Evolutionary conservation across 2,329 filamentous ascomycete genomes (phyloP).

Genomic region (Pestalotiopsis sp.): DNA sequence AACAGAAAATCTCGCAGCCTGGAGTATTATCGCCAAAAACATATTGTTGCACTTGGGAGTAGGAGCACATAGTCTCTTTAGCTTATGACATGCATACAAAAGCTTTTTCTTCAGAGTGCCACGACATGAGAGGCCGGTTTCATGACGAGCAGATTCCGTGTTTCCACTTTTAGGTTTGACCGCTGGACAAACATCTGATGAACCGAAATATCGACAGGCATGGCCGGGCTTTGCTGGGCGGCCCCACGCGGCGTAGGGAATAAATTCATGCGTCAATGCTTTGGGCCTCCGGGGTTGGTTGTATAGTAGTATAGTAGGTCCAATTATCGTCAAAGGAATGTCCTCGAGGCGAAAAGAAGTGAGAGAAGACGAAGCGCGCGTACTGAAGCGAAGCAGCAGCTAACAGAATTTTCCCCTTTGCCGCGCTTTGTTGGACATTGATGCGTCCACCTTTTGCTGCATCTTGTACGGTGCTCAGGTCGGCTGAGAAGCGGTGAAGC

Average conservation of each 20-base stretch:
- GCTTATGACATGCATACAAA: background rate
- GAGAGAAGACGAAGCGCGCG: background rate
- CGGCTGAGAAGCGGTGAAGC: slow-evolving; percentile 17
- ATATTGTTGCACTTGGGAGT: too few species aligned
- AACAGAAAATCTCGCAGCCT: too few species aligned
- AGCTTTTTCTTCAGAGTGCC: background rate
- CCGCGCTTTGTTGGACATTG: background rate
- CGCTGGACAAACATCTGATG: slow-evolving; percentile 10
- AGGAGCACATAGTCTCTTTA: background rate
- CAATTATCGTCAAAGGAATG: slow-evolving; percentile 6
- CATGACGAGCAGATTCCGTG: background rate
- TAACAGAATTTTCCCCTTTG: slow-evolving; percentile 13
- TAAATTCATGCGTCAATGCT: slow-evolving; percentile 14
- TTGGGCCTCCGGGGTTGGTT: background rate
- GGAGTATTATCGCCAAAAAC: too few species aligned
- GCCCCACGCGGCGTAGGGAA: slow-evolving; percentile 5
- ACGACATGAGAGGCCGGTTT: background rate
- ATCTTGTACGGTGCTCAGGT: slow-evolving; percentile 3
- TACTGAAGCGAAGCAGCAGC: background rate
- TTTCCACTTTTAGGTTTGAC: slow-evolving; percentile 14
- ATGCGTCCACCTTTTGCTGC: slow-evolving; percentile 11
- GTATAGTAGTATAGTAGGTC: background rate
- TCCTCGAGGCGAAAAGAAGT: slow-evolving; percentile 8
- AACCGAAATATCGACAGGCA: background rate
- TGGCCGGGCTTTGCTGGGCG: background rate